Percentiles rank a stretch among this genome's conserved stretches.
Conservation (phyloP, 2,329 filamentous ascomycete genomes). For the Bipolaris bicolor region DNA sequence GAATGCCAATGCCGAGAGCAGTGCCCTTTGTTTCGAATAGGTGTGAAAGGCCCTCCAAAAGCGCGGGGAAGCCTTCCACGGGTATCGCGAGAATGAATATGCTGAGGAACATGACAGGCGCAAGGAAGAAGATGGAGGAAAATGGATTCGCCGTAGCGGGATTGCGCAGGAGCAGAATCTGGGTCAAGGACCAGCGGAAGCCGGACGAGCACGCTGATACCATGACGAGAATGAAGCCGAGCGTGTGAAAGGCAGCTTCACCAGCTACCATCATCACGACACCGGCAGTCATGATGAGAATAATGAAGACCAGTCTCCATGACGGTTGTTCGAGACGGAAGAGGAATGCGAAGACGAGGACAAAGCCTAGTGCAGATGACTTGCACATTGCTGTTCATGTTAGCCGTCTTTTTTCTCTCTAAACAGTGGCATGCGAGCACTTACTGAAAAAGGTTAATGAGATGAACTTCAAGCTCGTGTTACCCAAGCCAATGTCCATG, state of each 20-base stretch:
- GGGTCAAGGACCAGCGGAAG: conserved; percentile 97
- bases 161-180: conserved; percentile 91
- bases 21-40: conserved; percentile 73
- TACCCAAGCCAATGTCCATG: conserved; percentile 93
- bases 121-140: conserved; percentile 96
- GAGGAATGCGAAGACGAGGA: conserved; percentile 91
- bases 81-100: conserved; percentile 81
- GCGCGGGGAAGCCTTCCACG: conserved; percentile 76
- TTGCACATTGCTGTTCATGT: conserved; percentile 81
- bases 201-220: conserved; percentile 93
- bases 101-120: conserved; percentile 91
- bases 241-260: conserved; percentile 84
- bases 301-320: conserved; percentile 83
- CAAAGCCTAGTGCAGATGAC: conserved; percentile 93
- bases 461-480: conserved; percentile 95
- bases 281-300: conserved; percentile 87
- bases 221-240: conserved; percentile 92
- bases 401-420: conserved; percentile 11
- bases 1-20: conserved; percentile 69
- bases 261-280: conserved; percentile 99
- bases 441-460: conserved; percentile 89
- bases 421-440: conserved; percentile 14
- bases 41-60: conserved; percentile 68
- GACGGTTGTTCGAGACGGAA: conserved; percentile 91
- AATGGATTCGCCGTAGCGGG: conserved; percentile 96